Conservation (phyloP, 305 asterid species). For the Ajuga reptans region DNA sequence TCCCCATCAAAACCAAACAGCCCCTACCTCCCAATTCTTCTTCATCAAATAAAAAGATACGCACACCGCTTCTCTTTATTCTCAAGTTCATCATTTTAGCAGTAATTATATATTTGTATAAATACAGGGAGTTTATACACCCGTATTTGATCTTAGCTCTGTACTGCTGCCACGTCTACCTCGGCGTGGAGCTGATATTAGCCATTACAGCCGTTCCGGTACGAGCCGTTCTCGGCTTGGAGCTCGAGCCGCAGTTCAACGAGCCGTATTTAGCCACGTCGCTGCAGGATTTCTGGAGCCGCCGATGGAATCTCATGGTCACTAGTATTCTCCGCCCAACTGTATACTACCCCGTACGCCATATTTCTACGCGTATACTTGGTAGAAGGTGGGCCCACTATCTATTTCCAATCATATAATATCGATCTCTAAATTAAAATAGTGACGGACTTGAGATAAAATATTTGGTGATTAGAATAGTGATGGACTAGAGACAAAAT, state of each 20-base stretch:
- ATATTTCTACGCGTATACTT: background rate
- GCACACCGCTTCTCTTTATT: background rate
- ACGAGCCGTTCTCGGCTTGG: constrained; percentile 42
- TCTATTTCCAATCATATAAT: too few relatives aligned
- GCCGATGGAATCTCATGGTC: constrained; percentile 63
- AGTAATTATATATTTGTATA: constrained; percentile 15
- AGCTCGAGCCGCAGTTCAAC: constrained; percentile 52
- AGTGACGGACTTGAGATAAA: too few relatives aligned
- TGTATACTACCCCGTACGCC: constrained; percentile 43
- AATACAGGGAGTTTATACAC: constrained; percentile 28
- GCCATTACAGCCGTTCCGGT: constrained; percentile 38
- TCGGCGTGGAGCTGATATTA: constrained; percentile 39
- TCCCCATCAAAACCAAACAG: constrained; percentile 46
- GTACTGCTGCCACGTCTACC: constrained; percentile 44
- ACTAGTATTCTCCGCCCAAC: constrained; percentile 47
- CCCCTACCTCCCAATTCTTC: constrained; percentile 12
- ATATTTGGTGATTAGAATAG: too few relatives aligned
- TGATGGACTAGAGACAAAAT: too few relatives aligned
- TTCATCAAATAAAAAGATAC: background rate
- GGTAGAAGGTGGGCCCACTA: constrained; percentile 32
- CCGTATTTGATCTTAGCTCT: constrained; percentile 28
- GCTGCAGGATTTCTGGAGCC: constrained; percentile 69
- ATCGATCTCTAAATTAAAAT: too few relatives aligned
- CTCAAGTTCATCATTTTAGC: constrained; percentile 26
- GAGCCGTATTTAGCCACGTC: constrained; percentile 64